Base-by-base conservation (phyloP, 2,329 filamentous ascomycete genomes). In the Chrysosporium queenslandicum region DNA sequence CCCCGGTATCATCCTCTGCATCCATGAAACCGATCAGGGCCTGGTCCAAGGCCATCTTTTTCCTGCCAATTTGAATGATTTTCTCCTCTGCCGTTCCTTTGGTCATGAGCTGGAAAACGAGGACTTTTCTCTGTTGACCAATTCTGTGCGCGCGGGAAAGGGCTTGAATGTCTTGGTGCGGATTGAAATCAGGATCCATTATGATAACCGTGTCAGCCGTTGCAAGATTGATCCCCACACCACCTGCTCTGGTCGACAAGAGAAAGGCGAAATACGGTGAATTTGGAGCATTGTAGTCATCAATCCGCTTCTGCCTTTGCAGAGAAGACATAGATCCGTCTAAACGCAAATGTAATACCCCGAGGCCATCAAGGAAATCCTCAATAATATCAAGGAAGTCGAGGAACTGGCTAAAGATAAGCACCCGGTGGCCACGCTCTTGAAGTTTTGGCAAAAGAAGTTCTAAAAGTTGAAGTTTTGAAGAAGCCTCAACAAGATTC, bases 151-250 rank as follows among this genome's bases (percentile, higher is more conserved):
- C 92, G 58, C 94, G 83, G 27, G 91, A 94, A 27, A 98, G 77
- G 0, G 92, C 92, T 67, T 98, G 92, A 37, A 98, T 86, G 63
- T 98, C 94, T 68, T 98, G 92, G 64, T 98, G 92, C 0, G 92
- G 92, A 56, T 98, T 98, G 74, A 94, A 97, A 64, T 98, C 92
- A 0, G 88, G 88, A 61, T 98, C 90, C 59, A 97, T 81, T 58
- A 98, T 96, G 58, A 98, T 96, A 56, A 98, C 94, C 0, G 92
- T 98, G 64, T 98, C 92, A 2, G 92, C 92, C 6, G 90, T 95
- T 0, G 92, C 92, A 52, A 98, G 77, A 64, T 98, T 98, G 73
- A 98, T 98, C 14, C 92, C 94, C 0, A 98, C 91, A 62, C 94
- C 92, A 50, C 92, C 92, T 16, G 94, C 90, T 57, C 92, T 83